Percentiles rank a stretch among this genome's conserved stretches.
phyloP scores from a whole-genome alignment of 805 yeast genomes.

The Wickerhamomyces rabaulensis region DNA sequence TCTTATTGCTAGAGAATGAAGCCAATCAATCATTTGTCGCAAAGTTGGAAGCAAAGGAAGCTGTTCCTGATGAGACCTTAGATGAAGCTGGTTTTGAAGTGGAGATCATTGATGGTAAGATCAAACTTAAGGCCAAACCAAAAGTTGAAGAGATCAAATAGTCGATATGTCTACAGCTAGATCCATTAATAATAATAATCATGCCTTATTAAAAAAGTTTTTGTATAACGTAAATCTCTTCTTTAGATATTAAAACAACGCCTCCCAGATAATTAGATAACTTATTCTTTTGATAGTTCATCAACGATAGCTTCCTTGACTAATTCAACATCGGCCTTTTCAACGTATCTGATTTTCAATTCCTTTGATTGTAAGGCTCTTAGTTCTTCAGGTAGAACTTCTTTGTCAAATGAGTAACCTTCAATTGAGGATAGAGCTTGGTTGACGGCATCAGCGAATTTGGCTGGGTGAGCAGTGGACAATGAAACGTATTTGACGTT shows the following conservation, averaged over 20 bases:
- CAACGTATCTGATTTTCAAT: slow-evolving; percentile 68
- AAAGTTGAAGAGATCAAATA: slow-evolving; percentile 6
- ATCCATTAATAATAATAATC: not conserved
- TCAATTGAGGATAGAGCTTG: slow-evolving; percentile 59
- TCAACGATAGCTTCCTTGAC: slow-evolving; percentile 74
- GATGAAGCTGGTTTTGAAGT: slow-evolving; percentile 75
- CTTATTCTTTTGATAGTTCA: slow-evolving; percentile 49
- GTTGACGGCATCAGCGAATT: slow-evolving; percentile 94
- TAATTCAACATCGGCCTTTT: slow-evolving; percentile 64
- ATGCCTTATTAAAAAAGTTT: not conserved
- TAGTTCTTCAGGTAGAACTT: slow-evolving; percentile 87
- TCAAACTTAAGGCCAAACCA: slow-evolving; percentile 40
- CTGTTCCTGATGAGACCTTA: slow-evolving; percentile 53
- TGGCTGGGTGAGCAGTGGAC: slow-evolving; percentile 98
- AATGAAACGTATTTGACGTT: slow-evolving; percentile 60
- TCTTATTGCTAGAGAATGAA: slow-evolving; percentile 55
- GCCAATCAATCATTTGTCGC: slow-evolving; percentile 76
- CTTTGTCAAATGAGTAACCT: slow-evolving; percentile 80
- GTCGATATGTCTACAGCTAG: too few species aligned
- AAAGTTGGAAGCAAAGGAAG: slow-evolving; percentile 66
- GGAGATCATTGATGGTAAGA: slow-evolving; percentile 65
- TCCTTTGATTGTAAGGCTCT: slow-evolving; percentile 63
- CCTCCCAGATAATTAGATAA: not conserved
- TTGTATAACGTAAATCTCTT: not conserved
- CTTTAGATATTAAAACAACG: not conserved